A percentile compares a stretch with the other conserved stretches of the same genome.
phyloP scores from a whole-genome alignment of 106 monocot species.

The Phalaenopsis equestris region DNA sequence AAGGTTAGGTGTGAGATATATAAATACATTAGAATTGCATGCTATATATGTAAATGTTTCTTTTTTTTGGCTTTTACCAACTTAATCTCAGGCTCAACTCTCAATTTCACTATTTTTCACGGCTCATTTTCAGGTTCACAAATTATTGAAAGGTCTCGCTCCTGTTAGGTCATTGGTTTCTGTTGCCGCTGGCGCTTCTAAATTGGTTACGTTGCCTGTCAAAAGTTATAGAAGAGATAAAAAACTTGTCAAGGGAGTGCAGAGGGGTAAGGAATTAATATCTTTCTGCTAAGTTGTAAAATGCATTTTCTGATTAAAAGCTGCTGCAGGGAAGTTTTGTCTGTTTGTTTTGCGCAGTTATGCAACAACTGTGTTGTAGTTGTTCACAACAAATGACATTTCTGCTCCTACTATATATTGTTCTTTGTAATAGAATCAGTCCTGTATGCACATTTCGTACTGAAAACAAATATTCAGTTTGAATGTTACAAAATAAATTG shows the following conservation, averaged over 20 bases:
- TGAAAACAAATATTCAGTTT: too few relatives aligned
- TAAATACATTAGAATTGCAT: too few relatives aligned
- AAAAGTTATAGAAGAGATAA: slow-evolving; percentile 88
- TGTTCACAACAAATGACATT: too few relatives aligned
- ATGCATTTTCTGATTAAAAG: neutral
- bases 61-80: neutral
- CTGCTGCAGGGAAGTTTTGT: too few relatives aligned
- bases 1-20: too few relatives aligned
- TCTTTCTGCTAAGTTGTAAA: neutral
- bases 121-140: slow-evolving; percentile 51
- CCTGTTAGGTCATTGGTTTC: slow-evolving; percentile 76
- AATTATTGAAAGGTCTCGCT: slow-evolving; percentile 83
- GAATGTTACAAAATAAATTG: too few relatives aligned
- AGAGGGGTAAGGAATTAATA: slow-evolving; percentile 54
- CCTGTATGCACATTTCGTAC: too few relatives aligned
- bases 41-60: too few relatives aligned
- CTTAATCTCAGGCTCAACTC: slow-evolving; percentile 2
- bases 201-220: slow-evolving; percentile 78
- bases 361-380: too few relatives aligned
- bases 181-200: slow-evolving; percentile 76
- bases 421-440: too few relatives aligned
- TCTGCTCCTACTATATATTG: too few relatives aligned
- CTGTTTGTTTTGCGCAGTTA: too few relatives aligned
- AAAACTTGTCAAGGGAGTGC: slow-evolving; percentile 88
- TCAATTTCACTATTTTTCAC: neutral